Evolutionary conservation across 2,329 filamentous ascomycete genomes (phyloP).

Genomic region (Phoma sp.): DNA sequence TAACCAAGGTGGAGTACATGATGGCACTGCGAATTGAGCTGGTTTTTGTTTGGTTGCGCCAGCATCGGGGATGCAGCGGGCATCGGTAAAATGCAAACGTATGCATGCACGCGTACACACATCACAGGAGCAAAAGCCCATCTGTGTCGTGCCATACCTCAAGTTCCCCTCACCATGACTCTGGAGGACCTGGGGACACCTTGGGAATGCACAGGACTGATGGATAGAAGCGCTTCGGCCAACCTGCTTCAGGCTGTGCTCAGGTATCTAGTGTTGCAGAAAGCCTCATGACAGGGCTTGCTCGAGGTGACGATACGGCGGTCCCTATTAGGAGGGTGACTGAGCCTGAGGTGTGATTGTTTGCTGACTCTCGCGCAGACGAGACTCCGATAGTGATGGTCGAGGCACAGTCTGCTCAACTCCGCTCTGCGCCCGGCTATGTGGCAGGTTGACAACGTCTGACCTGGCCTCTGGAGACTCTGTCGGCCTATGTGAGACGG

Average conservation of each 20-base stretch:
- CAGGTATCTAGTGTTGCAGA: background rate
- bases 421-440: slow-evolving; percentile 26
- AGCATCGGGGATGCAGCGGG: slow-evolving; percentile 13
- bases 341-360: slow-evolving; percentile 24
- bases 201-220: background rate
- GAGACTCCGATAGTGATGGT: slow-evolving; percentile 26
- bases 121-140: slow-evolving; percentile 10
- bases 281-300: background rate
- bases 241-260: background rate
- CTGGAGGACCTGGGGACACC: background rate
- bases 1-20: slow-evolving; percentile 11
- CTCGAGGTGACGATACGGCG: background rate
- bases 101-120: slow-evolving; percentile 5
- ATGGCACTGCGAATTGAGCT: slow-evolving; percentile 3
- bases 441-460: slow-evolving; percentile 24
- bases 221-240: background rate
- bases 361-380: slow-evolving; percentile 34
- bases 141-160: background rate
- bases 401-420: slow-evolving; percentile 19
- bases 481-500: slow-evolving; percentile 15
- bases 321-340: background rate
- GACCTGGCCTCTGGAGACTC: slow-evolving; percentile 26
- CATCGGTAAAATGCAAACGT: slow-evolving; percentile 10
- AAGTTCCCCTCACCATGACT: slow-evolving; percentile 12
- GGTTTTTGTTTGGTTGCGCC: slow-evolving; percentile 5